phyloP scores from a whole-genome alignment of 176 grass and related monocot species.

The Eleusine coracana region DNA sequence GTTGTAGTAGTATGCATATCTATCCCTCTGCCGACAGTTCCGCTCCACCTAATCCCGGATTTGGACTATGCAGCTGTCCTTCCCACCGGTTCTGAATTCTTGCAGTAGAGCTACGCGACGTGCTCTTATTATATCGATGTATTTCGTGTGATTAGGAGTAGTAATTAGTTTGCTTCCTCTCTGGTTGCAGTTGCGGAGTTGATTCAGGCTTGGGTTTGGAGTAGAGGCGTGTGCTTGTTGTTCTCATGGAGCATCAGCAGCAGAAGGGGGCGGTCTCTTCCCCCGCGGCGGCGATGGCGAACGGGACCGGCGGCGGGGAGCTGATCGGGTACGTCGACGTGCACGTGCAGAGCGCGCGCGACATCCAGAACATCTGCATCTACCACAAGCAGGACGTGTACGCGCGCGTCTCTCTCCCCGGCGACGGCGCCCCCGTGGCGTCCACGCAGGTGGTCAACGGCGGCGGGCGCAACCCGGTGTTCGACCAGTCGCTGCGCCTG shows the following conservation, averaged over 20 bases:
- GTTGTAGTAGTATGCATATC: constrained; percentile 18
- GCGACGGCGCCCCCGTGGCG: constrained; percentile 51
- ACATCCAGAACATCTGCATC: constrained; percentile 99
- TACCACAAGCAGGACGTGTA: constrained; percentile 99
- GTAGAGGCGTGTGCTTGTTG: neutral
- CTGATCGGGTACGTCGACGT: constrained; percentile 85
- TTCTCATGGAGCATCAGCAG: constrained; percentile 47
- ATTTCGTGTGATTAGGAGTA: constrained; percentile 33
- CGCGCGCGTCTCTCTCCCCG: constrained; percentile 72
- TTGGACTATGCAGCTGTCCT: constrained; percentile 48
- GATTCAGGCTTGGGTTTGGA: neutral
- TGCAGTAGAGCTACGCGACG: neutral
- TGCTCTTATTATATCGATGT: neutral
- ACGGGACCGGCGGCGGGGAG: constrained; percentile 36
- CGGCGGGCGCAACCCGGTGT: constrained; percentile 92
- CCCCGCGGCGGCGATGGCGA: constrained; percentile 11
- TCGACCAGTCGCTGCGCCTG: constrained; percentile 85
- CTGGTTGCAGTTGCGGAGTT: constrained; percentile 18
- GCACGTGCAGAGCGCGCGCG: constrained; percentile 80
- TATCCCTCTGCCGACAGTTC: constrained; percentile 41
- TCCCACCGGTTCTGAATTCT: constrained; percentile 27
- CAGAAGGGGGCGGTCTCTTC: constrained; percentile 17
- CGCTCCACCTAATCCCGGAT: constrained; percentile 43
- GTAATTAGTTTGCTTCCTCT: neutral
- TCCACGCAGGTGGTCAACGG: constrained; percentile 85